phyloP scores from a whole-genome alignment of 2,329 filamentous ascomycete species.

The Hymenoscyphus repandus region DNA sequence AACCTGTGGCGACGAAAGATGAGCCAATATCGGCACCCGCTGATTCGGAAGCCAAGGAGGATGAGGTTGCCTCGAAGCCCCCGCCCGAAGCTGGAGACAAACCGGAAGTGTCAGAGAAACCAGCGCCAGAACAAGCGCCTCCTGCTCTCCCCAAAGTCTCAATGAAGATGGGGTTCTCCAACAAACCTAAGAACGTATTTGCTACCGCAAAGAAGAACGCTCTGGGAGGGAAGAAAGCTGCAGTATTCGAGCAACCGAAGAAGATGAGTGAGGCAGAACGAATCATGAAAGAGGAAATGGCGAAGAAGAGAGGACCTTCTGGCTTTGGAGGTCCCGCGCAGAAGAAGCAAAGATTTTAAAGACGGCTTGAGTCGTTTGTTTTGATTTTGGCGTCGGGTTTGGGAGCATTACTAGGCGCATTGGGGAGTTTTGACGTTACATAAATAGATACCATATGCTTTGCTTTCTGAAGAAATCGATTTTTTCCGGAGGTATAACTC shows the following conservation, averaged over 20 bases:
- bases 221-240: constrained; percentile 57
- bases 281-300: constrained; percentile 83
- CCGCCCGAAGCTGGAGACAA: neutral
- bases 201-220: constrained; percentile 63
- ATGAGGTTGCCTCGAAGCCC: neutral
- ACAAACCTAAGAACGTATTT: constrained; percentile 75
- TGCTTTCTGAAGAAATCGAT: neutral
- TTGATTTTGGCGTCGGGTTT: neutral
- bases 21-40: constrained; percentile 5
- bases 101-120: constrained; percentile 3
- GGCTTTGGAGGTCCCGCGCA: constrained; percentile 46
- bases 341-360: constrained; percentile 46
- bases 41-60: neutral
- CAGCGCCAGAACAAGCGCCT: constrained; percentile 11
- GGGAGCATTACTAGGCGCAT: constrained; percentile 15
- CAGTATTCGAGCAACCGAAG: constrained; percentile 58
- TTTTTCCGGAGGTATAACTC: neutral
- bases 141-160: constrained; percentile 43
- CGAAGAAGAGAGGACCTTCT: constrained; percentile 48
- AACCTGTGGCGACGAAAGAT: constrained; percentile 20
- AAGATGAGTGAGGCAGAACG: constrained; percentile 85
- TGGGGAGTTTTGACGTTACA: constrained; percentile 6
- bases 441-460: constrained; percentile 24
- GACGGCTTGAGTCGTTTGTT: neutral
- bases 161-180: constrained; percentile 60